Evolutionary conservation across 768 basidiomycete species (phyloP).

Genomic region (Naganishia onofrii): DNA sequence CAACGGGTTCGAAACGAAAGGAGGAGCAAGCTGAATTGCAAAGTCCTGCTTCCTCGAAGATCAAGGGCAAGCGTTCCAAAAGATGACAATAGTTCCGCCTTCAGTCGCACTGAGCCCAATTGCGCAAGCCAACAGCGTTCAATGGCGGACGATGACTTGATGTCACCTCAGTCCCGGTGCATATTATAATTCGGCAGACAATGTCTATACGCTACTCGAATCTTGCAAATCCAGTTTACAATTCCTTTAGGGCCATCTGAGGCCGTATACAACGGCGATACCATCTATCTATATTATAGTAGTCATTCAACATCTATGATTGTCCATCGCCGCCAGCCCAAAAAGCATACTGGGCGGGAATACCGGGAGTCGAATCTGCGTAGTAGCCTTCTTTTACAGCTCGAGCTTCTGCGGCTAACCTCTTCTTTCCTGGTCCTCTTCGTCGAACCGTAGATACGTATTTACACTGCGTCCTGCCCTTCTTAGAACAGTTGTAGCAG

Average conservation of each 20-base stretch:
- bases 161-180: no score
- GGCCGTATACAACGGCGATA: no score
- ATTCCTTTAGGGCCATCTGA: no score
- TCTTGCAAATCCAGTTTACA: no score
- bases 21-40: not conserved
- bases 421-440: constrained; percentile 20
- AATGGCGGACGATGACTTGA: no score
- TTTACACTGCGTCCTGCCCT: not conserved
- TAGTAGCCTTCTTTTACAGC: not conserved
- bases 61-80: constrained; percentile 15
- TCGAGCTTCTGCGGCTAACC: constrained; percentile 10
- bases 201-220: no score
- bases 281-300: not conserved
- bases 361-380: constrained; percentile 5
- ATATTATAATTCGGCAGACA: no score
- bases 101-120: no score
- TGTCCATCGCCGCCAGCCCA: not conserved
- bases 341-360: constrained; percentile 16
- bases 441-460: not conserved
- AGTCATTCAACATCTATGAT: constrained; percentile 2
- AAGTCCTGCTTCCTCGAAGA: not conserved
- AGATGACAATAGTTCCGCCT: not conserved
- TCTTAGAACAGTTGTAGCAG: constrained; percentile 19
- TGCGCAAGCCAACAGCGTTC: no score
- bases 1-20: not conserved